These are phyloP conservation scores for Solanum ossicruentum DNA, from an alignment of 257 asterid genomes.

Conservation along the genomic window DNA sequence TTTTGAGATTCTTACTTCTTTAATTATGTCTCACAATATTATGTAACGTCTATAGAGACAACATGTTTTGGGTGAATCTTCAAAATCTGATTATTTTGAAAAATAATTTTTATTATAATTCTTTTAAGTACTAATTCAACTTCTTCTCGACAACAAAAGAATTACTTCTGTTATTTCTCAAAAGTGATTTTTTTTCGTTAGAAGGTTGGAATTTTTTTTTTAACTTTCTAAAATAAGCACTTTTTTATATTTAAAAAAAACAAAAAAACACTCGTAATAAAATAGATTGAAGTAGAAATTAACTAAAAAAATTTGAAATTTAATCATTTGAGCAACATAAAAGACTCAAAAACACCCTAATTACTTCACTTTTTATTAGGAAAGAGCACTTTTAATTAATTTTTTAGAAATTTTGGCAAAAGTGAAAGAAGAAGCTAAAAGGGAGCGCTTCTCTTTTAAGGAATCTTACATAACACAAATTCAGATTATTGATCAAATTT, in stretches of 20 bases:
- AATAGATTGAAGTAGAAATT: too few species aligned
- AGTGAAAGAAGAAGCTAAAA: neutral
- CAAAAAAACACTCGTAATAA: too few species aligned
- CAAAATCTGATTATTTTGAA: neutral
- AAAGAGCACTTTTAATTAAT: neutral
- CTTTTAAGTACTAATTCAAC: neutral
- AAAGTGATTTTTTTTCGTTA: neutral
- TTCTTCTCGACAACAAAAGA: neutral
- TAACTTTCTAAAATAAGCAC: neutral
- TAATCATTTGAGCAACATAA: too few species aligned
- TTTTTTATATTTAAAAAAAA: neutral
- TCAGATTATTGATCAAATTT: neutral
- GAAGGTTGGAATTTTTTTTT: neutral
- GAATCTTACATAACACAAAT: neutral
- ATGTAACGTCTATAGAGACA: neutral
- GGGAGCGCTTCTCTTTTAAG: neutral
- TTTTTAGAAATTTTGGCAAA: neutral
- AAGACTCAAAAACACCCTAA: neutral
- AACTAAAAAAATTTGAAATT: too few species aligned
- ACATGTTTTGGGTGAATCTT: neutral
- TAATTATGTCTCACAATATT: neutral
- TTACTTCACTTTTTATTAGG: too few species aligned
- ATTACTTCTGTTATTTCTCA: neutral
- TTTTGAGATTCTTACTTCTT: neutral
- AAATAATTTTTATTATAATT: neutral